Evolutionary conservation across 352 stramenopile species (phyloP).

Genomic region (Phytopythium delawarense): DNA sequence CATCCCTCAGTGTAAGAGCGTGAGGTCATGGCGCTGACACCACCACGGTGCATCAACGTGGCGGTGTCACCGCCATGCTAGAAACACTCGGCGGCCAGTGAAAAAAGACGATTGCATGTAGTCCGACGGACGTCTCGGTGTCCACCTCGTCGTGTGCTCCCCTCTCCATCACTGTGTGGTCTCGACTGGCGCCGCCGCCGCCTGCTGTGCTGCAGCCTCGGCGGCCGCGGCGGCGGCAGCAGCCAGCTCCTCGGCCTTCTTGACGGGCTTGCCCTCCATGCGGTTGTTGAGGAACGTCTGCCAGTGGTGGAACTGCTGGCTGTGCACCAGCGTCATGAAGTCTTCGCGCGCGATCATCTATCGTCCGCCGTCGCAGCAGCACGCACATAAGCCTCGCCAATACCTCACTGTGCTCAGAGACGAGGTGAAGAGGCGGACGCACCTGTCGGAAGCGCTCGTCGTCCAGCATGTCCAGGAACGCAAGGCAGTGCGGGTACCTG

Average conservation of each 20-base stretch:
- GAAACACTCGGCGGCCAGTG: background rate
- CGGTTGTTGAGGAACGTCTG: constrained; percentile 86
- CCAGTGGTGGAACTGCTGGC: constrained; percentile 89
- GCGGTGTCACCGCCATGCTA: background rate
- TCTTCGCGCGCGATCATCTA: constrained; percentile 84
- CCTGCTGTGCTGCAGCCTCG: background rate
- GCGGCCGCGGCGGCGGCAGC: constrained; percentile 1
- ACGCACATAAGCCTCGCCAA: background rate
- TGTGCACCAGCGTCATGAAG: constrained; percentile 85
- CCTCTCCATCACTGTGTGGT: constrained; percentile 1
- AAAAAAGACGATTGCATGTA: background rate
- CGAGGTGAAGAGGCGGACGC: background rate
- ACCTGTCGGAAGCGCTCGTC: constrained; percentile 82
- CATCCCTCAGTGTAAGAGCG: background rate
- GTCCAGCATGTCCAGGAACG: constrained; percentile 88
- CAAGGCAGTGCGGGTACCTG: constrained; percentile 83
- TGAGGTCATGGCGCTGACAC: background rate
- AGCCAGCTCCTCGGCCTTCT: constrained; percentile 18
- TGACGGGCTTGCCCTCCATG: constrained; percentile 34
- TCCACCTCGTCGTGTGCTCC: background rate
- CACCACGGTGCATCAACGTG: background rate
- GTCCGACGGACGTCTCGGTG: background rate
- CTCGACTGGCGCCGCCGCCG: background rate
- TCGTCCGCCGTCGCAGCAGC: background rate
- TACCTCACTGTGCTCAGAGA: background rate